These are phyloP conservation scores for Kuraishia cidri DNA, from an alignment of 805 yeast genomes.

Conservation along the genomic window DNA sequence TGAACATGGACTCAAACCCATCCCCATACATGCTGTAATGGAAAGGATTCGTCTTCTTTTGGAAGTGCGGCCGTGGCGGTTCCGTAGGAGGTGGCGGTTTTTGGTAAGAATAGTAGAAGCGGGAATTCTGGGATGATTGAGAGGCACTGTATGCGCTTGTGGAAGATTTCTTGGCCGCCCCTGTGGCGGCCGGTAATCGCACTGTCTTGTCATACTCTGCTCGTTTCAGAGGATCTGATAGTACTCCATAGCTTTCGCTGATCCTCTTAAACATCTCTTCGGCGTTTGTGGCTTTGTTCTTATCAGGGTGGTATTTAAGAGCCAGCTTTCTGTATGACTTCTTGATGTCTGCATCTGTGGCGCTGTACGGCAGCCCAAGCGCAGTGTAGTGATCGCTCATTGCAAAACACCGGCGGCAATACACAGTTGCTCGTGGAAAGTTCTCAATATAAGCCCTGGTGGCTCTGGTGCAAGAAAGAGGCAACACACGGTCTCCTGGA, in stretches of 20 bases:
- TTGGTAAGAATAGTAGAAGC: too few relatives aligned
- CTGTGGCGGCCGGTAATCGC: too few relatives aligned
- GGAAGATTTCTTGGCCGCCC: neutral
- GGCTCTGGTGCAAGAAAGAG: too few relatives aligned
- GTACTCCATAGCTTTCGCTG: conserved; percentile 85
- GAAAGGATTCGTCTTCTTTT: too few relatives aligned
- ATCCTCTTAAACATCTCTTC: conserved; percentile 86
- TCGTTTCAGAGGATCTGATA: conserved; percentile 57
- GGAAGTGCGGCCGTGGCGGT: too few relatives aligned
- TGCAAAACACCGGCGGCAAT: too few relatives aligned
- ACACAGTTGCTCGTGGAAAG: too few relatives aligned
- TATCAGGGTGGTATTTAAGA: conserved; percentile 87
- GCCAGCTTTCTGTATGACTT: conserved; percentile 75
- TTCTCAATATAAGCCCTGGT: too few relatives aligned
- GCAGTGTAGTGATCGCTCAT: conserved; percentile 66
- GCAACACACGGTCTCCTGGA: too few relatives aligned
- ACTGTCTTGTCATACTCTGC: conserved; percentile 47
- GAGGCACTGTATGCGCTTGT: neutral
- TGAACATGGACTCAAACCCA: neutral
- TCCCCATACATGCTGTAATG: neutral
- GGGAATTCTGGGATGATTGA: neutral
- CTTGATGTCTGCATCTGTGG: conserved; percentile 65
- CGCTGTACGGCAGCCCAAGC: conserved; percentile 56
- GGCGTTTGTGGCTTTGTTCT: conserved; percentile 63
- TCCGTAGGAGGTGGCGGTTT: neutral